phyloP scores from a whole-genome alignment of 192 early-diverging fungal genomes.

The Coemansia aciculifera region DNA sequence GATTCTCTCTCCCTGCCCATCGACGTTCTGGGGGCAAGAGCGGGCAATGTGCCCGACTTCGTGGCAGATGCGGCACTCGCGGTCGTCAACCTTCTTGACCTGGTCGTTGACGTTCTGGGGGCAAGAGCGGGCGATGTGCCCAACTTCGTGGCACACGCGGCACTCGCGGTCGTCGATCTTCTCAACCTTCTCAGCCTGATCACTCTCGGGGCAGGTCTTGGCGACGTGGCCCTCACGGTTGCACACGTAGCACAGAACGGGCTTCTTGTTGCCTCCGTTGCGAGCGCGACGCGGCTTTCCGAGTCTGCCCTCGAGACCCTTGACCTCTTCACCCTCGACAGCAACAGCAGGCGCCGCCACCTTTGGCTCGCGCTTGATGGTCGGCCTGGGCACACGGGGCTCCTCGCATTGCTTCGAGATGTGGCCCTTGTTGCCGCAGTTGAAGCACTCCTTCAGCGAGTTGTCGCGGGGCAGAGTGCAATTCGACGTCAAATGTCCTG shows the following conservation, averaged over 20 bases:
- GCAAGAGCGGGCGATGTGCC: constrained; percentile 50
- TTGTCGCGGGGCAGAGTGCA: constrained; percentile 45
- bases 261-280: constrained; percentile 39
- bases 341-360: constrained; percentile 10
- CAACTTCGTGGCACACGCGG: constrained; percentile 54
- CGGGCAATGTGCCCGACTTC: constrained; percentile 47
- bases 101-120: constrained; percentile 4
- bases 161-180: constrained; percentile 25
- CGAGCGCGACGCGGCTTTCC: neutral
- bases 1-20: neutral
- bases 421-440: constrained; percentile 54
- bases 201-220: constrained; percentile 34
- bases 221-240: constrained; percentile 47
- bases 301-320: neutral
- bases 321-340: constrained; percentile 1
- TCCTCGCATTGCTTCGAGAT: constrained; percentile 48
- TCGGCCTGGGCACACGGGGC: constrained; percentile 13
- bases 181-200: neutral
- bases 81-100: neutral
- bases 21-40: constrained; percentile 36
- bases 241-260: constrained; percentile 55
- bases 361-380: constrained; percentile 8
- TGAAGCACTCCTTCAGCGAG: constrained; percentile 54
- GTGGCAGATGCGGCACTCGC: constrained; percentile 54
- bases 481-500: constrained; percentile 45